Percentiles rank a stretch among this genome's conserved stretches.
Conservation (phyloP, 345 rosid genomes). For the Boechera divaricarpa region DNA sequence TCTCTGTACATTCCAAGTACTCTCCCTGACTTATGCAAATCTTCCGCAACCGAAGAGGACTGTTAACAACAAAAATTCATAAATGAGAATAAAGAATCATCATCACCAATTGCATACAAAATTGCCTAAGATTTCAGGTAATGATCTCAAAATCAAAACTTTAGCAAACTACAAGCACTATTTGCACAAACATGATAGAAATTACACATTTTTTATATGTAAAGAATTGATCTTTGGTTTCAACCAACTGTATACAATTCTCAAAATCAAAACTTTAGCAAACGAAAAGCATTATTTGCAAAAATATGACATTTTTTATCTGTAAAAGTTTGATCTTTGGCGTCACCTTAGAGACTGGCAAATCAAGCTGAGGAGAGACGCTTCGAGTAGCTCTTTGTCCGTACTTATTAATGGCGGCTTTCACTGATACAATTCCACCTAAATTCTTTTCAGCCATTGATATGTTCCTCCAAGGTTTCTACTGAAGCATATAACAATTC, state of each 20-base stretch:
- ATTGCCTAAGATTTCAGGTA: not conserved
- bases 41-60: conserved; percentile 60
- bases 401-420: conserved; percentile 55
- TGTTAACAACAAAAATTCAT: conserved; percentile 27
- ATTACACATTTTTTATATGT: not conserved
- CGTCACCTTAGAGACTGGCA: conserved; percentile 59
- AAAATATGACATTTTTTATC: not conserved
- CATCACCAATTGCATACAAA: not conserved
- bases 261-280: conserved; percentile 27
- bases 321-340: not conserved
- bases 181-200: not conserved
- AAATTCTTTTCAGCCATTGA: conserved; percentile 53
- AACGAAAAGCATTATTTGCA: not conserved
- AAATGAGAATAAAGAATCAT: conserved; percentile 18
- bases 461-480: conserved; percentile 9
- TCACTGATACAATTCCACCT: conserved; percentile 64
- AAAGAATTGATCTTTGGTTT: not conserved
- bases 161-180: not conserved
- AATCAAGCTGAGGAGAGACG: conserved; percentile 51
- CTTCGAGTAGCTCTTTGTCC: conserved; percentile 58
- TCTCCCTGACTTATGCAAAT: conserved; percentile 63
- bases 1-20: conserved; percentile 57
- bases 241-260: not conserved
- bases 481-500: conserved; percentile 6
- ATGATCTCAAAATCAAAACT: not conserved